Evolutionary conservation across 1,284 basidiomycete species (phyloP), one percentile per base, ranked within the genome.

Genomic region (Vanrija sp.): DNA sequence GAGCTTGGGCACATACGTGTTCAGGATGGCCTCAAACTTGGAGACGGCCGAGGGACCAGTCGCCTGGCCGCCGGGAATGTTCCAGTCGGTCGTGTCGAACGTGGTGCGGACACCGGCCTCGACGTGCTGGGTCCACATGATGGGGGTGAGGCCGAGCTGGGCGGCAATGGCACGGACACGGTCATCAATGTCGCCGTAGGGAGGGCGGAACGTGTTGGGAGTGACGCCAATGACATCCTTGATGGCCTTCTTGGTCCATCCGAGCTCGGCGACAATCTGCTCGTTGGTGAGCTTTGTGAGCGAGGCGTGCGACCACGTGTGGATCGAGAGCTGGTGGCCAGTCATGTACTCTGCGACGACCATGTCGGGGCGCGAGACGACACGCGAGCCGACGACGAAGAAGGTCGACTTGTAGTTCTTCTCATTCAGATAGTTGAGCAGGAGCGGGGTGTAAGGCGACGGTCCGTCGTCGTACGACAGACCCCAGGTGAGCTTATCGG

Each of bases 211-310:
- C 61, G 82, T 86, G 42, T 83, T 85, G 2, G 90, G 89, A 6
- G 88, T 88, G 8, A 57, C 86, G 63, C 89, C 89, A 56, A 88
- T 75, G 27, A 85, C 80, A 68, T 89, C 87, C 67, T 85, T 83
- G 77, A 98, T 95, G 49, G 86, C 84, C 76, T 90, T 84, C 61
- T 86, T 87, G 54, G 90, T 89, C 87, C 89, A 97, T 44, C 88
- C 92, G 46, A 98, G 81, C 76, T 97, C 93, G 22, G 92, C 92
- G 19, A 97, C 89, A 56, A 97, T 84, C 78, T 96, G 80, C 68
- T 84, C 85, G 69, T 85, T 98, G 45, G 89, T 85, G 56, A 93
- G 79, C 36, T 84, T 83, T 14, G 94, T 98, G 37, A 93, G 49
- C 19, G 51, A 68, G 6, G 62, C 73, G 63, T 81, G 79, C 6